These are phyloP conservation scores for Papiliotrema fonsecae DNA, from an alignment of 1,284 basidiomycete species.

Conservation along the genomic window DNA sequence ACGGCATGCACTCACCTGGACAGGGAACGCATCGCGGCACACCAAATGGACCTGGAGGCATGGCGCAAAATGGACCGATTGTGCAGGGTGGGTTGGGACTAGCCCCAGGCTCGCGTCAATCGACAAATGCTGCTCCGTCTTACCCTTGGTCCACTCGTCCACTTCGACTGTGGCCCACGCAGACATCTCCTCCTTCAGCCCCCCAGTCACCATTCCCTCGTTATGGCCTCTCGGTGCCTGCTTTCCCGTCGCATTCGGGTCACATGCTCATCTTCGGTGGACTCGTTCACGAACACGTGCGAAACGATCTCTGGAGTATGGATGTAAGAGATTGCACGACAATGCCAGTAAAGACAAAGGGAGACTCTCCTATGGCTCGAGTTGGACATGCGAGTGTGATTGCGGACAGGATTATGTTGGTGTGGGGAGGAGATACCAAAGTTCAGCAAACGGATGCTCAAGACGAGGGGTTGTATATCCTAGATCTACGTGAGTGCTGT, in stretches of 20 bases:
- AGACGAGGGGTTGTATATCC: conserved; percentile 90
- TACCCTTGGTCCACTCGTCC: conserved; percentile 32
- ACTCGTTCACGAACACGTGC: conserved; percentile 82
- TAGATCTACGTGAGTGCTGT: conserved; percentile 74
- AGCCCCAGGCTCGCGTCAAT: conserved; percentile 2
- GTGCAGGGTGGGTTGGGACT: not conserved
- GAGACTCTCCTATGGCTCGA: conserved; percentile 81
- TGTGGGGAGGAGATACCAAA: conserved; percentile 97
- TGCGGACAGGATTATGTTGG: conserved; percentile 90
- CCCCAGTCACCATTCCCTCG: conserved; percentile 75
- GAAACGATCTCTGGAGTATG: conserved; percentile 91
- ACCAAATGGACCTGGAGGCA: too few species aligned
- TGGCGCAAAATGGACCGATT: not conserved
- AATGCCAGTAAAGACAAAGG: conserved; percentile 76
- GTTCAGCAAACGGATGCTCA: conserved; percentile 70
- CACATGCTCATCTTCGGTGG: conserved; percentile 97
- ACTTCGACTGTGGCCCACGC: conserved; percentile 15
- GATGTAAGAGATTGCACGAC: conserved; percentile 73
- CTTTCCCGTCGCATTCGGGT: conserved; percentile 69
- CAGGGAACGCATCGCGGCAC: too few species aligned
- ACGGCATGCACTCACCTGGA: too few species aligned
- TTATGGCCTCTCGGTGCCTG: conserved; percentile 94
- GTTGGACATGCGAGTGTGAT: conserved; percentile 96
- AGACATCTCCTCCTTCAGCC: conserved; percentile 24
- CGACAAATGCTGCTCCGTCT: conserved; percentile 13